Percentiles rank a stretch among this genome's conserved stretches.
Conservation (phyloP, 139 green algal species). For the Marvania coccoides region DNA sequence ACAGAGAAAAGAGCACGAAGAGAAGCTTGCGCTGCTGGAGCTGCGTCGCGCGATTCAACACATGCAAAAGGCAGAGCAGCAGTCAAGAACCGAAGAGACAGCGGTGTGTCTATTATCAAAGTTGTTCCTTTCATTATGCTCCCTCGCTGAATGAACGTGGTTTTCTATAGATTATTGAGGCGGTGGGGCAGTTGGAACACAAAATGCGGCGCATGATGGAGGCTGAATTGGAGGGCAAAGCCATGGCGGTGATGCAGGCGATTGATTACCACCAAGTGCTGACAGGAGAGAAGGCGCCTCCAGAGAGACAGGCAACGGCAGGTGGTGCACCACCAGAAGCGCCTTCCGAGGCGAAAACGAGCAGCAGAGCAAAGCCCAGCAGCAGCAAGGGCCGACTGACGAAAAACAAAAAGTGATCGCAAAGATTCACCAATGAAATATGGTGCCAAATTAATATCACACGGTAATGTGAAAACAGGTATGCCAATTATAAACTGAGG, state of each 20-base stretch:
- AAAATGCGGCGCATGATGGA: not conserved
- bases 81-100: not conserved
- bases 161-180: not conserved
- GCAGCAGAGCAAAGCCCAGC: not conserved
- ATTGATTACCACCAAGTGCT: not conserved
- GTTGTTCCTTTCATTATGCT: not conserved
- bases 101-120: not conserved
- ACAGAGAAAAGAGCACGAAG: not conserved
- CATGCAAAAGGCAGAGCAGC: conserved; percentile 6
- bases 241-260: not conserved
- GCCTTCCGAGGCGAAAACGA: not conserved
- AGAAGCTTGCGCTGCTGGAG: conserved; percentile 8
- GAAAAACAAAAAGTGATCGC: too few relatives aligned
- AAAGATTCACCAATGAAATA: too few relatives aligned
- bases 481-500: too few relatives aligned
- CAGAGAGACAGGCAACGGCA: too few relatives aligned
- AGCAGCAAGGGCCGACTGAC: too few relatives aligned
- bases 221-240: not conserved
- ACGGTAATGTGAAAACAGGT: too few relatives aligned
- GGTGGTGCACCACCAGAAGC: not conserved
- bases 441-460: too few relatives aligned
- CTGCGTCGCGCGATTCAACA: conserved; percentile 9
- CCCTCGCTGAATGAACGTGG: not conserved
- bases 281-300: too few relatives aligned
- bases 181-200: not conserved